A percentile compares a stretch with the other conserved stretches of the same genome.
These are phyloP conservation scores for Parascedosporium putredinis DNA, from an alignment of 2,329 filamentous ascomycete genomes.

Conservation along the genomic window DNA sequence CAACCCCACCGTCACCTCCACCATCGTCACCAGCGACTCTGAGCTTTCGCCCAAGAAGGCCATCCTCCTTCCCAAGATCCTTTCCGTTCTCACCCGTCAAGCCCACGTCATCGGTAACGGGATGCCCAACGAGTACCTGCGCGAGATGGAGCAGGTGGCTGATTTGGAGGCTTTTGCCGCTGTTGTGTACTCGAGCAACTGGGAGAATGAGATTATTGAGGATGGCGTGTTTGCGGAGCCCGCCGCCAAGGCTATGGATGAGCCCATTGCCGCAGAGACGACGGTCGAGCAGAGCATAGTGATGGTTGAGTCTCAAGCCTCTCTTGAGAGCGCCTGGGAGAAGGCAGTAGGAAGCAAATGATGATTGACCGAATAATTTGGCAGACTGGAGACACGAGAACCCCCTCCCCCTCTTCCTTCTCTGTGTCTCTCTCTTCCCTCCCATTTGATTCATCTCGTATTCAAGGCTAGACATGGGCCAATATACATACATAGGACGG, in stretches of 20 bases:
- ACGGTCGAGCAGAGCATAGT: slow-evolving; percentile 40
- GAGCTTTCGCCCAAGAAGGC: slow-evolving; percentile 48
- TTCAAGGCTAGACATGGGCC: neutral
- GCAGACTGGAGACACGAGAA: neutral
- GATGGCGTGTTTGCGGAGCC: slow-evolving; percentile 25
- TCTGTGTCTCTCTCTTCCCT: slow-evolving; percentile 2
- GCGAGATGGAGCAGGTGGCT: slow-evolving; percentile 64
- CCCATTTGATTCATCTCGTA: neutral
- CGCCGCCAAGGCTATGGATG: slow-evolving; percentile 10
- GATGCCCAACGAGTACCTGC: slow-evolving; percentile 58
- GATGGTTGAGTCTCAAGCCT: slow-evolving; percentile 37
- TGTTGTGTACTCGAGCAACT: slow-evolving; percentile 81
- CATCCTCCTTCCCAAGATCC: slow-evolving; percentile 68
- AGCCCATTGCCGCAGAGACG: slow-evolving; percentile 15
- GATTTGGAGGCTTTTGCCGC: slow-evolving; percentile 78
- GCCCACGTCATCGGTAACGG: slow-evolving; percentile 81
- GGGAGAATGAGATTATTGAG: slow-evolving; percentile 53
- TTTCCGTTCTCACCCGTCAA: slow-evolving; percentile 84
- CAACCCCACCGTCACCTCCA: slow-evolving; percentile 16
- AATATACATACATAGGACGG: neutral
- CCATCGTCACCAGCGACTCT: slow-evolving; percentile 17
- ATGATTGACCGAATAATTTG: slow-evolving; percentile 6
- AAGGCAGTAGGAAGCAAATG: slow-evolving; percentile 33
- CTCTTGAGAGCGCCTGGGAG: slow-evolving; percentile 60
- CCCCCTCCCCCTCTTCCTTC: slow-evolving; percentile 11